Evolutionary conservation across 345 rosid genomes (phyloP), one percentile per base, ranked within the genome.

Genomic region (Arabidopsis suecica): DNA sequence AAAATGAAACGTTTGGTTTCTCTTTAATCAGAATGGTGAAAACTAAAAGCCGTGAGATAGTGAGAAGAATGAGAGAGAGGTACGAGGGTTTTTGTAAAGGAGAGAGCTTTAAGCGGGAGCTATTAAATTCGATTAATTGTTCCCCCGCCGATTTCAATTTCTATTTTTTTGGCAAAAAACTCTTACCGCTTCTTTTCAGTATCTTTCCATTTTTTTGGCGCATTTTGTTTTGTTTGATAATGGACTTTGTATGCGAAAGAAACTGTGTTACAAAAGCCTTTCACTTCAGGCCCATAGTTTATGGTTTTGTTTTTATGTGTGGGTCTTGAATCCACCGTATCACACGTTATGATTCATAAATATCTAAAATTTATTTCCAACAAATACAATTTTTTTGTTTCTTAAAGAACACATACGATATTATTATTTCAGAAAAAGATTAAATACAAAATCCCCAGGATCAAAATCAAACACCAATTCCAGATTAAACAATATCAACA

Each of bases 41-140:
- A 20, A 12, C 4, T 1, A 18, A 62, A 13, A 13, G 51, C 4
- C 28, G 2, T 32, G 70, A 5, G 48, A 38, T 6, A 38, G 40
- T 1, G 11, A 16, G 6, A 0, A 4, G 0, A 11, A 20, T 8
- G 11, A 20, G 9, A 5, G 11, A 20, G 9, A 5, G 36, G 11
- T 5, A 1, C 32, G 37, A 28, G 74, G 79, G 50, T 67, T 75
- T 65, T 75, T 25, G 68, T 60, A 60, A 75, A 67, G 14, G 49
- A 3, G 1, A 57, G 61, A 38, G 42, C 5, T 34, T 6, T 48
- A n/a, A 1, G 79, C 79, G 79, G 79, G 79, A 68, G 56, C 37
- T 38, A 18, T 57, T 58, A 34, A 58, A 7, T 59, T 67, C 70
- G 44, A 65, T 75, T 67, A 6, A 59, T 59, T 50, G 30, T 25